Conservation (phyloP, 768 basidiomycete genomes). For the Tricholomella constricta region DNA sequence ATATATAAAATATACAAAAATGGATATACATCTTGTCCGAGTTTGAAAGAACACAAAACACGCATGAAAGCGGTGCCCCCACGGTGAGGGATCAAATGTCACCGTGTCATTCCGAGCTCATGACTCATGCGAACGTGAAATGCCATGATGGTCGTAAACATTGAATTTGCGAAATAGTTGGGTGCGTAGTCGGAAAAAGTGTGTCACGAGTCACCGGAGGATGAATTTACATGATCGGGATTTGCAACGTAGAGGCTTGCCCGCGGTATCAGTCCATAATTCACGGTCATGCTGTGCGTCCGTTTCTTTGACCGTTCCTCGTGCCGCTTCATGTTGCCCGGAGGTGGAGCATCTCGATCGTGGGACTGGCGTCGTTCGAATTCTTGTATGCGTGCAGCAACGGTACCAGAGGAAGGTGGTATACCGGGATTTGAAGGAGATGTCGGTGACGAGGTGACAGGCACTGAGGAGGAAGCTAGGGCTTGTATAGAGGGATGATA, state of each 20-base stretch:
- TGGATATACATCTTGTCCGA: background rate
- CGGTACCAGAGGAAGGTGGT: conserved; percentile 27
- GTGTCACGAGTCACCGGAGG: conserved; percentile 21
- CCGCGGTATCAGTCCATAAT: conserved; percentile 68
- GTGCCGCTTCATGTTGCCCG: conserved; percentile 41
- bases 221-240: conserved; percentile 48
- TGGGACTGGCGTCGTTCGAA: conserved; percentile 63
- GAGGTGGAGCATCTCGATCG: conserved; percentile 36
- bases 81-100: conserved; percentile 1
- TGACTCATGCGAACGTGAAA: conserved; percentile 1
- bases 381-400: conserved; percentile 55
- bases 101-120: background rate
- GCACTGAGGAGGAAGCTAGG: background rate
- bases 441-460: background rate
- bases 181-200: conserved; percentile 1
- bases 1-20: background rate
- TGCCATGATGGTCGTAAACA: conserved; percentile 7
- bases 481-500: background rate
- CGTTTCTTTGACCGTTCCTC: conserved; percentile 44
- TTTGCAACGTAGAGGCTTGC: conserved; percentile 74
- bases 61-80: background rate
- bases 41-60: background rate
- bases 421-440: conserved; percentile 16
- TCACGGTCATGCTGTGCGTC: conserved; percentile 35
- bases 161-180: background rate